Evolutionary conservation across 208 protist genomes (phyloP).

Genomic region (Leishmania guyanensis): DNA sequence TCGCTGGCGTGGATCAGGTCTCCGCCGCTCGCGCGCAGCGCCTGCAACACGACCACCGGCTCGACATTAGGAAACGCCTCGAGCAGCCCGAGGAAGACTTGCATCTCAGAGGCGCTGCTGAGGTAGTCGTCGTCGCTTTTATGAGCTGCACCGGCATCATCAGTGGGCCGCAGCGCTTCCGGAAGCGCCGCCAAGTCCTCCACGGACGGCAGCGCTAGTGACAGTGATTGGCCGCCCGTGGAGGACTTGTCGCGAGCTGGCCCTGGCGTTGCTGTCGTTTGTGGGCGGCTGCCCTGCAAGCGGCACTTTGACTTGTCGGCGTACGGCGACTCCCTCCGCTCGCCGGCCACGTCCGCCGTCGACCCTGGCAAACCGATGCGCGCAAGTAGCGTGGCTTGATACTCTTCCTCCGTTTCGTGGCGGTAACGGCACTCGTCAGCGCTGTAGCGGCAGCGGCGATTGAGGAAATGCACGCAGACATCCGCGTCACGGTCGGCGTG

Average conservation of each 20-base stretch:
- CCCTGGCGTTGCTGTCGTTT: background rate
- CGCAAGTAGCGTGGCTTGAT: slow-evolving; percentile 24
- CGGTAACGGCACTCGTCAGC: slow-evolving; percentile 54
- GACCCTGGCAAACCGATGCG: background rate
- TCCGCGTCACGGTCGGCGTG: slow-evolving; percentile 65
- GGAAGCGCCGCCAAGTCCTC: slow-evolving; percentile 9
- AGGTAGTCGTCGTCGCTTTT: background rate
- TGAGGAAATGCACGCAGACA: slow-evolving; percentile 74
- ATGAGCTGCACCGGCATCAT: background rate
- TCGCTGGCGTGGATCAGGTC: slow-evolving; percentile 44
- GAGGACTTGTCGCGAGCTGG: background rate
- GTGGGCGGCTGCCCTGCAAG: background rate
- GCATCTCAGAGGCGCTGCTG: slow-evolving; percentile 36
- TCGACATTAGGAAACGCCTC: slow-evolving; percentile 58
- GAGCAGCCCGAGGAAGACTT: slow-evolving; percentile 45
- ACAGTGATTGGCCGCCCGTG: too few species aligned
- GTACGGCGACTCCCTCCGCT: background rate
- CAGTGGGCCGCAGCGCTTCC: background rate
- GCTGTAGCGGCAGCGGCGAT: slow-evolving; percentile 48
- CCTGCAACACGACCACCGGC: slow-evolving; percentile 51
- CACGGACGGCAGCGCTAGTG: slow-evolving; percentile 1
- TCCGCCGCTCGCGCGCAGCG: slow-evolving; percentile 51
- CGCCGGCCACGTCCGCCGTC: background rate
- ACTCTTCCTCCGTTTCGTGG: slow-evolving; percentile 65
- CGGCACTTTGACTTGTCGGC: background rate